These are phyloP conservation scores for Cyclotella atomus DNA, from an alignment of 108 stramenopile species.

Conservation along the genomic window DNA sequence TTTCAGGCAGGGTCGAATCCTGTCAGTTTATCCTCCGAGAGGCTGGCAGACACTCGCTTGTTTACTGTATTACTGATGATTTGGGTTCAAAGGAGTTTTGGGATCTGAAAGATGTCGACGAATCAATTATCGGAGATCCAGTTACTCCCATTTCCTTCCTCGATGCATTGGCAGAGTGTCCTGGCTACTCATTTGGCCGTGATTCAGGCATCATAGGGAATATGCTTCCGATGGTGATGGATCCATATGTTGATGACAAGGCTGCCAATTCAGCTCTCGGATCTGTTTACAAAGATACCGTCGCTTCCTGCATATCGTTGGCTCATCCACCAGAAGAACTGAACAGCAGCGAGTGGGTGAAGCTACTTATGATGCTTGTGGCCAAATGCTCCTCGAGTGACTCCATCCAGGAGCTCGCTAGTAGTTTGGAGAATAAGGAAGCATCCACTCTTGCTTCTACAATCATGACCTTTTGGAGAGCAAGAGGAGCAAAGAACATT, in stretches of 20 bases:
- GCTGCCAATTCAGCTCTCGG: slow-evolving; percentile 77
- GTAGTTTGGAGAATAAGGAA: slow-evolving; percentile 37
- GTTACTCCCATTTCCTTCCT: slow-evolving; percentile 67
- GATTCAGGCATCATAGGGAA: slow-evolving; percentile 59
- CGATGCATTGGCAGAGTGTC: slow-evolving; percentile 77
- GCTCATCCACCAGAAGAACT: slow-evolving; percentile 65
- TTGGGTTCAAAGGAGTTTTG: slow-evolving; percentile 53
- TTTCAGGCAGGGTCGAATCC: slow-evolving; percentile 41
- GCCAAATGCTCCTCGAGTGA: slow-evolving; percentile 85
- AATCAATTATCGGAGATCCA: slow-evolving; percentile 53
- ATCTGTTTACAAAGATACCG: slow-evolving; percentile 75
- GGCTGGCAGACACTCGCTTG: slow-evolving; percentile 37
- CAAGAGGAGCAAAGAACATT: slow-evolving; percentile 41
- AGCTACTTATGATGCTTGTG: slow-evolving; percentile 65
- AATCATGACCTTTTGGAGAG: slow-evolving; percentile 35
- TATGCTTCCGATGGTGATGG: slow-evolving; percentile 71
- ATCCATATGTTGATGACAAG: slow-evolving; percentile 79
- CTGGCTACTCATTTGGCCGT: slow-evolving; percentile 74
- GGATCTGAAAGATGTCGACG: slow-evolving; percentile 66
- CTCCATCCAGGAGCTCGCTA: slow-evolving; percentile 62
- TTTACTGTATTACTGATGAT: slow-evolving; percentile 56
- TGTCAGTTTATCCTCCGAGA: slow-evolving; percentile 41
- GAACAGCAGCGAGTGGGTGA: slow-evolving; percentile 73
- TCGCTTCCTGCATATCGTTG: slow-evolving; percentile 63
- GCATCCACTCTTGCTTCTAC: slow-evolving; percentile 19